phyloP scores from a whole-genome alignment of 73 alveolate genomes.

The Paramecium octaurelia region DNA sequence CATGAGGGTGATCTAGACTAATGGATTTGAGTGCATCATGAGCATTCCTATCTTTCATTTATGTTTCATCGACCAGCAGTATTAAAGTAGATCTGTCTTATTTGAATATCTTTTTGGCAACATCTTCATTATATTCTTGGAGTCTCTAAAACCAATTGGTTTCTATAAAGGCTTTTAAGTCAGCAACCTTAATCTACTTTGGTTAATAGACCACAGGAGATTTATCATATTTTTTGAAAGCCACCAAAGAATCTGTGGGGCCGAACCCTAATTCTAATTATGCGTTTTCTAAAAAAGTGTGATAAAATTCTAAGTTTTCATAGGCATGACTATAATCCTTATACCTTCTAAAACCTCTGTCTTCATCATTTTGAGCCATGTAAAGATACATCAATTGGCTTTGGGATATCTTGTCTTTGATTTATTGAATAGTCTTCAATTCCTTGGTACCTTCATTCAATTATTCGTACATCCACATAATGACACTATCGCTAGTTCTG shows the following conservation, averaged over 20 bases:
- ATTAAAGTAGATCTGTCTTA: conserved; percentile 6
- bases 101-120: background rate
- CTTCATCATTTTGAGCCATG: conserved; percentile 8
- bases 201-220: background rate
- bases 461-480: conserved; percentile 28
- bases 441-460: conserved; percentile 14
- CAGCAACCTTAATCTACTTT: background rate
- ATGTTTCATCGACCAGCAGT: background rate
- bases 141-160: background rate
- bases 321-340: conserved; percentile 25
- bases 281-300: background rate
- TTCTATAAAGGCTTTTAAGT: conserved; percentile 32
- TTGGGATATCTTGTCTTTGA: background rate
- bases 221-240: conserved; percentile 23
- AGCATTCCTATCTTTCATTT: conserved; percentile 48
- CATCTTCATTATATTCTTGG: background rate
- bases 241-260: background rate
- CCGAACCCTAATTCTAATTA: conserved; percentile 14
- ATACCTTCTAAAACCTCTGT: conserved; percentile 34
- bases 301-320: background rate
- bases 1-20: background rate
- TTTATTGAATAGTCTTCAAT: background rate
- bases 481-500: conserved; percentile 30
- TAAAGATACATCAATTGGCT: background rate
- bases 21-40: background rate